Evolutionary conservation across 2,329 filamentous ascomycete genomes (phyloP), one percentile per base, ranked within the genome.

Genomic region (Penicillium hordei): DNA sequence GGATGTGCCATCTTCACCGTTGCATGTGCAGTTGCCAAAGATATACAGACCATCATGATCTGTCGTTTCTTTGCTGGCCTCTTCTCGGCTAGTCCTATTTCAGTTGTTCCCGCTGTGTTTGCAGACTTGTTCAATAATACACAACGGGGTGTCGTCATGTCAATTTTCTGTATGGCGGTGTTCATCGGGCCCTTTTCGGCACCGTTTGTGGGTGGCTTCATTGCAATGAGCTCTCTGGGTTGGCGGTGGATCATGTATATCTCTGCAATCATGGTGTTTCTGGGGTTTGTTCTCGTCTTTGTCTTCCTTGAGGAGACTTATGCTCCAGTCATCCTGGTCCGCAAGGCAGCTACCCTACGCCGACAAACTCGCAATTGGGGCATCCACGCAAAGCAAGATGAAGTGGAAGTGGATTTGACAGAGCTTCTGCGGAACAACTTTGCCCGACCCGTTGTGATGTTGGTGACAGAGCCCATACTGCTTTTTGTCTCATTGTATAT

Each of bases 331-430:
- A 76, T 85, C 3, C 75, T 85, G 0, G 77, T 83, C 12, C 65
- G 72, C 25, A 85, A 85, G 65, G 83, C 83, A 0, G 69, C 75
- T 1, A 75, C 79, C 31, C 66, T 85, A 0, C 75, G 83, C n/a
- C 75, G 79, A 10, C 64, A 78, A 19, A 85, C 82, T 0, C 75
- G 76, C 56, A 85, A 84, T 55, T 84, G 81, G 82, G 82, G 80
- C 1, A 83, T 85, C 45, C 82, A 85, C 63, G 81, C 82, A 4
- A 81, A 78, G 60, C 73, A 75, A 54, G 80, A 82, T 60, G 78
- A 80, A 73, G 76, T 81, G 33, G 79, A 82, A 60, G 70, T 82
- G 19, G 76, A 80, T 52, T 70, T 81, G 39, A 67, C 66, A 5
- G 76, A 80, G 55, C 61, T 82, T 27, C 59, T 80, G 6, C 68